A percentile compares a stretch with the other conserved stretches of the same genome.
Evolutionary conservation across 2,329 filamentous ascomycete genomes (phyloP).

Genomic region (Colletotrichum tabaci): DNA sequence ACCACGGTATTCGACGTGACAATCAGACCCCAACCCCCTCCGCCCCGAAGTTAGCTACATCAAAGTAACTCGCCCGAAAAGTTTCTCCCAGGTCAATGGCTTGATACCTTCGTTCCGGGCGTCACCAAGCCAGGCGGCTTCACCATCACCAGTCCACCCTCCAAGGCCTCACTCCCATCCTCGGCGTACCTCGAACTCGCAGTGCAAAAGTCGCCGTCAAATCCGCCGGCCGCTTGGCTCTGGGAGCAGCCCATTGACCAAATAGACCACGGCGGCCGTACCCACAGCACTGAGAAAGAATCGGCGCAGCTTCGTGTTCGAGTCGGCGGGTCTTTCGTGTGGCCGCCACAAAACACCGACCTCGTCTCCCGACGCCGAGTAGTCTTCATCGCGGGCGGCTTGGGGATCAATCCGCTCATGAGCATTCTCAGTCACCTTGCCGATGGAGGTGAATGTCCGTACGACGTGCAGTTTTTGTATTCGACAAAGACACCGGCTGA

Average conservation of each 20-base stretch:
- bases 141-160: constrained; percentile 86
- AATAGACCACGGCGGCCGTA: constrained; percentile 48
- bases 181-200: constrained; percentile 80
- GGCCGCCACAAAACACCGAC: constrained; percentile 69
- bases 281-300: constrained; percentile 72
- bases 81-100: constrained; percentile 90
- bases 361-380: constrained; percentile 66
- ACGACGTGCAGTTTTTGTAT: constrained; percentile 75
- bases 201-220: constrained; percentile 79
- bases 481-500: constrained; percentile 59
- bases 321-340: constrained; percentile 86
- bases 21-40: not conserved
- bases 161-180: constrained; percentile 56
- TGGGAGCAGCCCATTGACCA: constrained; percentile 65
- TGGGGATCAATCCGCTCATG: constrained; percentile 86
- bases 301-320: constrained; percentile 73
- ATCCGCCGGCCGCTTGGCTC: constrained; percentile 83
- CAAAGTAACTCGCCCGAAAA: constrained; percentile 52
- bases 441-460: constrained; percentile 50
- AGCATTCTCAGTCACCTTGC: constrained; percentile 78
- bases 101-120: constrained; percentile 83
- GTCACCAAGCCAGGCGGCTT: constrained; percentile 84
- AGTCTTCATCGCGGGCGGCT: constrained; percentile 84
- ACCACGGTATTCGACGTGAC: not conserved
- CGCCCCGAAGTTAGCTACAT: too few relatives aligned